Base-by-base conservation (phyloP, 345 rosid genomes). In the Citropsis articulata region DNA sequence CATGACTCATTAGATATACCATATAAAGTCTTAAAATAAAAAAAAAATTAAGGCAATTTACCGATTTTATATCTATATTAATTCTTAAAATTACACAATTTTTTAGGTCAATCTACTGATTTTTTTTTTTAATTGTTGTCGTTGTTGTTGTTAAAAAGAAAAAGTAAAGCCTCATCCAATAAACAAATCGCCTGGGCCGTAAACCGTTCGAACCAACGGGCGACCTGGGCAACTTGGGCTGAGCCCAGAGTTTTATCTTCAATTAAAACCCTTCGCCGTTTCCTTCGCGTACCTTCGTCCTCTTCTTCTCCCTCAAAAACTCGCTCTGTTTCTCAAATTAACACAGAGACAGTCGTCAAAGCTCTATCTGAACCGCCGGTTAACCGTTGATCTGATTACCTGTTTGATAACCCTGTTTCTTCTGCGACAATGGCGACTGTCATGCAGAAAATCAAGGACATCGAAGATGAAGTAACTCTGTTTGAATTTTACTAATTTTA, bases 361-460 rank as follows among this genome's bases (percentile, higher is more conserved):
- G 25, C 30, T 22, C 59, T 27, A 27, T 69, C 50, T 64, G 53
- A 36, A 48, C 67, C 56, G 72, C 40, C 33, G 31, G 31, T 12
- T 5, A 38, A 9, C 57, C 61, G 48, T 35, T 63, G 66, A 71
- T 66, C 66, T 66, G 40, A 59, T 22, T 24, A 30, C 30, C 31
- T 31, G 19, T 18, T 19, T 16, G 33, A 33, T 27, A 73, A 38
- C 9, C 31, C 45, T 69, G 6, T 7, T 27, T 42, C 16, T 62
- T 50, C 80, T 66, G 80, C 79, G 77, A 83, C 65, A 81, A 92
- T 92, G 95, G 83, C 95, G 79, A 92, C 97, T 22, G 92, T 92
- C 70, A 92, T 92, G 97, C 89, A 85, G 86, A 92, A 92, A 80
- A 92, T 92, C 90, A 92, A 92, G 83, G 97, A 92, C 83, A 92